Evolutionary conservation across 1,284 basidiomycete species (phyloP).

Genomic region (Pseudozyma pruni): DNA sequence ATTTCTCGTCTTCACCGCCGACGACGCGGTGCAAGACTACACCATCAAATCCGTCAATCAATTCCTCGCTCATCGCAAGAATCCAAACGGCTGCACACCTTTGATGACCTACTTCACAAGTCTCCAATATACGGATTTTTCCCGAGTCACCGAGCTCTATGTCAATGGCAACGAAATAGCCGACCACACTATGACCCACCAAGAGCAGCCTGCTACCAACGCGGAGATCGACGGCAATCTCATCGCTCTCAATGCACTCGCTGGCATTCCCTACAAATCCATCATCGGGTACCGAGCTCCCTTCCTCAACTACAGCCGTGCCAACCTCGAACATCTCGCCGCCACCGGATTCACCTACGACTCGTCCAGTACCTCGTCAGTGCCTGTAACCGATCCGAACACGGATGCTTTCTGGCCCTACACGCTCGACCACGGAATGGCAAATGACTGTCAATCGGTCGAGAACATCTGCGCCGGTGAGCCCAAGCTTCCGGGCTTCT

Average conservation of each 20-base stretch:
- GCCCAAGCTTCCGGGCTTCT: constrained; percentile 77
- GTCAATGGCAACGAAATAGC: constrained; percentile 86
- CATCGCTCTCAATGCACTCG: constrained; percentile 80
- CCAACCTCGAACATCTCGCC: constrained; percentile 75
- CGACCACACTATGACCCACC: constrained; percentile 89
- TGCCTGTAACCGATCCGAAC: constrained; percentile 76
- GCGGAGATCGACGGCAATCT: constrained; percentile 78
- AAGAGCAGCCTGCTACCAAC: constrained; percentile 73
- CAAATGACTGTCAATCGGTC: constrained; percentile 78
- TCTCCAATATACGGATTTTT: constrained; percentile 80
- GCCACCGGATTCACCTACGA: constrained; percentile 77
- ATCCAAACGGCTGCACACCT: constrained; percentile 82
- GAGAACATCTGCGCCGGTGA: constrained; percentile 75
- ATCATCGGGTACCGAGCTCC: constrained; percentile 83
- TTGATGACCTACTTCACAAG: constrained; percentile 68
- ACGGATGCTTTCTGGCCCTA: constrained; percentile 76
- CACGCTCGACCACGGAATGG: constrained; percentile 75
- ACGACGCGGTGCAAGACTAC: constrained; percentile 77
- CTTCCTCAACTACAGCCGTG: constrained; percentile 76
- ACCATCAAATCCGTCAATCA: constrained; percentile 78
- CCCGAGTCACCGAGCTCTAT: constrained; percentile 81
- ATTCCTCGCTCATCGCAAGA: constrained; percentile 80
- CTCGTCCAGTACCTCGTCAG: constrained; percentile 75
- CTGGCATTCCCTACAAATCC: constrained; percentile 78
- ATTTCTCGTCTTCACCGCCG: constrained; percentile 64